phyloP scores from a whole-genome alignment of 345 rosid species.

The Eucalyptus pauciflora region DNA sequence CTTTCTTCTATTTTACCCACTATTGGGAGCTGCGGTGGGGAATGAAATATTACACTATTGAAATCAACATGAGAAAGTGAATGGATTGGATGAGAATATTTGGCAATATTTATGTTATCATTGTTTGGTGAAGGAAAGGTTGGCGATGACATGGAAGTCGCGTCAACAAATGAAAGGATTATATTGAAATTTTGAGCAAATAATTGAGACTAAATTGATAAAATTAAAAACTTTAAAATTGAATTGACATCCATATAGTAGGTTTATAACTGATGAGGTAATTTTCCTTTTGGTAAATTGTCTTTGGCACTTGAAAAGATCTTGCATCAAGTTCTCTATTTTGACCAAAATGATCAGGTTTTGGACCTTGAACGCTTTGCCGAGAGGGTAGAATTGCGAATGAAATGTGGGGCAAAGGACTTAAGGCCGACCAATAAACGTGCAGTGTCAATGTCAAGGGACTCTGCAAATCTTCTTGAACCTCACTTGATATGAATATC shows the following conservation, averaged over 20 bases:
- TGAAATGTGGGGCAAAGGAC: background rate
- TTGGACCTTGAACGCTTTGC: background rate
- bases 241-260: background rate
- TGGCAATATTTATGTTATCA: background rate
- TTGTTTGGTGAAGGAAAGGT: background rate
- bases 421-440: background rate
- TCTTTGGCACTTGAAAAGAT: background rate
- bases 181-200: background rate
- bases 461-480: background rate
- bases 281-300: background rate
- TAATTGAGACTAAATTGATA: background rate
- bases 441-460: background rate
- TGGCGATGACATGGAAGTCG: rapidly evolving
- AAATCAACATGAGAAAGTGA: background rate
- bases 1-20: background rate
- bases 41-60: background rate
- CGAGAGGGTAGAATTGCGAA: background rate
- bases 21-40: background rate
- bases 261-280: background rate
- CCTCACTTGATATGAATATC: background rate
- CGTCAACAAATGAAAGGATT: rapidly evolving
- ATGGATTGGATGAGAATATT: background rate
- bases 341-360: background rate
- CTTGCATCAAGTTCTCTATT: background rate
- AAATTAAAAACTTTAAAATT: background rate